Base-by-base conservation (phyloP, 371 early-diverging fungal genomes). In the Haplosporangium sp. region DNA sequence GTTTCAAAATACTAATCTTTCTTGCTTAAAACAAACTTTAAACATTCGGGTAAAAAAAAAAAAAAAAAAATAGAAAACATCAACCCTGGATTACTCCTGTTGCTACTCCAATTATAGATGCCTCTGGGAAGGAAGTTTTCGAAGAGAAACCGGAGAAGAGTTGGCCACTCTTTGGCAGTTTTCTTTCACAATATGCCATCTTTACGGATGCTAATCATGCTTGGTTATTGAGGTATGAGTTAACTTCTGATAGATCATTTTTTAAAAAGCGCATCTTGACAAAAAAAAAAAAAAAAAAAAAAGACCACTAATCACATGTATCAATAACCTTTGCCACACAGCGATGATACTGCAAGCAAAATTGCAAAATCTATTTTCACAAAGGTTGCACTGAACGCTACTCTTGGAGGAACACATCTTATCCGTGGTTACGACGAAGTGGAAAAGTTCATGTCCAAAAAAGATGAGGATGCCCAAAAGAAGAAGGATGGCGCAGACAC, bases 361-460 rank as follows among this genome's bases (percentile, higher is more conserved):
- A 71, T 94, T n/a, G 88, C 92, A 47, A 91, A 94, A 69, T 90
- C 88, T 17, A 86, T 95, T 68, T 89, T 90, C 70, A 89, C 90
- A 13, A 88, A 87, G 20, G 78, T 93, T n/a, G 87, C 92, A 3
- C 88, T 88, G 67, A 87, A 85, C 56, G 84, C 86, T 37, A 89
- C 88, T 64, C 70, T 92, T 45, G 93, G 94, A 35, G 95, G 94
- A 0, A 92, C 89, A 13, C 77, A 89, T 11, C 77, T 94, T 0
- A 74, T 93, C n/a, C 89, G 96, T 20, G 94, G 94, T 7, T 94
- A 91, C 85, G 85, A 85, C 35, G 94, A 93, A 58, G 92, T 93
- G 10, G 88, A 91, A 61, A 88, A 86, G 55, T 77, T 77, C 78
- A 50, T 57, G 37, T 69, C 83, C 44, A 76, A 82, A 44, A 84